phyloP scores from a whole-genome alignment of 2,329 filamentous ascomycete genomes.

The Aspergillus novofumigatus region DNA sequence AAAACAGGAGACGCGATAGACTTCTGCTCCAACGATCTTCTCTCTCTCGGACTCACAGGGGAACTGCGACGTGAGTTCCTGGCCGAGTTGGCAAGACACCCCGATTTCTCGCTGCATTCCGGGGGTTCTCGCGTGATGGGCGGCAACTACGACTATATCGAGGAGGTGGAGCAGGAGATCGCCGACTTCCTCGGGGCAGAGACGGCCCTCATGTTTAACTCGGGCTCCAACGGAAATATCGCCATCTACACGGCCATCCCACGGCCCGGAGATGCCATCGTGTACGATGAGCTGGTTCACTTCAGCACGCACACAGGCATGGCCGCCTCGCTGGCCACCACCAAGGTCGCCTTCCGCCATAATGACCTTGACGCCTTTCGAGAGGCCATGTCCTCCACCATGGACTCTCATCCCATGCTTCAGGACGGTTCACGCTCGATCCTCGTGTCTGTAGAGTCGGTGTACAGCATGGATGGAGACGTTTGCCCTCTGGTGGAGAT shows the following conservation, averaged over 20 bases:
- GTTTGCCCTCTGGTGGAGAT: constrained; percentile 38
- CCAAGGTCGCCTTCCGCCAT: constrained; percentile 35
- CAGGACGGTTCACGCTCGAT: constrained; percentile 30
- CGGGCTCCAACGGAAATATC: constrained; percentile 34
- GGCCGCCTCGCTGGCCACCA: constrained; percentile 49
- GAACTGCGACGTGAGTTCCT: constrained; percentile 40
- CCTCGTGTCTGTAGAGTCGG: constrained; percentile 39
- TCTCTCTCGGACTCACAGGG: constrained; percentile 11
- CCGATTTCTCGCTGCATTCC: constrained; percentile 37
- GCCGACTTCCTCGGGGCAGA: constrained; percentile 51
- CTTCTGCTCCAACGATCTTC: constrained; percentile 2
- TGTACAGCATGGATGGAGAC: constrained; percentile 51
- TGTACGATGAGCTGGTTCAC: constrained; percentile 65
- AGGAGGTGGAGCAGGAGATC: constrained; percentile 48
- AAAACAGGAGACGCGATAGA: not conserved
- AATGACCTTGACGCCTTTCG: constrained; percentile 27
- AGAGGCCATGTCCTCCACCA: not conserved
- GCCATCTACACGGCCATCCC: constrained; percentile 52
- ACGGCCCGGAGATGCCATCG: constrained; percentile 50
- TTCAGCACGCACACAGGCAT: constrained; percentile 69
- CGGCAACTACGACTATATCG: constrained; percentile 50
- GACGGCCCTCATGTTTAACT: constrained; percentile 50
- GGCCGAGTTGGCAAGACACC: constrained; percentile 33
- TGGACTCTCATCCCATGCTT: constrained; percentile 7
- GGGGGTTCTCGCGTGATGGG: constrained; percentile 48